Percentiles rank a stretch among this genome's conserved stretches.
Conservation (phyloP, 148 eudicot genomes). For the Rhododendron molle region DNA sequence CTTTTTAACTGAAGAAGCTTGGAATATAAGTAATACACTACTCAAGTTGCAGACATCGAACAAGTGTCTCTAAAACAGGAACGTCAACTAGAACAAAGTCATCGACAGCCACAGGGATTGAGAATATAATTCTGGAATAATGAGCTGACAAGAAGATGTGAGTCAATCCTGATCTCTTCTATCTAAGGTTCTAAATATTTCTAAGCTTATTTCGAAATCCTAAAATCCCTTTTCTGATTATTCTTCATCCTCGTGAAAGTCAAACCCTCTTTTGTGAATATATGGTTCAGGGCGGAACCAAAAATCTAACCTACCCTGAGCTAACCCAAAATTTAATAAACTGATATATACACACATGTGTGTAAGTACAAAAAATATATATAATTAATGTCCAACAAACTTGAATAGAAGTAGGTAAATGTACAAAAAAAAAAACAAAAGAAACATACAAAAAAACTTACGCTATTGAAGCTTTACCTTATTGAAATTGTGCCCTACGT, state of each 20-base stretch:
- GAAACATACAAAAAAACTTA: too few relatives aligned
- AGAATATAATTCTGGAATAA: neutral
- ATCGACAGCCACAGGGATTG: neutral
- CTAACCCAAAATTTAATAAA: too few relatives aligned
- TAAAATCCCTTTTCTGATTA: neutral
- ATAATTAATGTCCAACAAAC: too few relatives aligned
- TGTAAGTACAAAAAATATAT: too few relatives aligned
- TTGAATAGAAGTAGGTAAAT: too few relatives aligned
- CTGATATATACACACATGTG: too few relatives aligned
- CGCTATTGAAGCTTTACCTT: too few relatives aligned
- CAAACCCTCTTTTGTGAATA: neutral
- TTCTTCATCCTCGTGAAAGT: neutral
- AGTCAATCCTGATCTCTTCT: neutral
- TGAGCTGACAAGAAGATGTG: neutral
- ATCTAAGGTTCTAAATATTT: neutral
- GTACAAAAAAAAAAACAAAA: too few relatives aligned
- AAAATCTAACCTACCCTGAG: too few relatives aligned
- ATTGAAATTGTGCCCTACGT: too few relatives aligned
- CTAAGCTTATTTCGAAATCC: neutral
- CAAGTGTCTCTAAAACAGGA: neutral
- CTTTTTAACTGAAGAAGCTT: conserved; percentile 5
- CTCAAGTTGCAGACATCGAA: neutral
- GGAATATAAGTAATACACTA: neutral
- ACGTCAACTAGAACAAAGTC: neutral
- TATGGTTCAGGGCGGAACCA: too few relatives aligned